These are phyloP conservation scores for Penicillium vulpinum DNA, from an alignment of 2,329 filamentous ascomycete species.

Conservation along the genomic window DNA sequence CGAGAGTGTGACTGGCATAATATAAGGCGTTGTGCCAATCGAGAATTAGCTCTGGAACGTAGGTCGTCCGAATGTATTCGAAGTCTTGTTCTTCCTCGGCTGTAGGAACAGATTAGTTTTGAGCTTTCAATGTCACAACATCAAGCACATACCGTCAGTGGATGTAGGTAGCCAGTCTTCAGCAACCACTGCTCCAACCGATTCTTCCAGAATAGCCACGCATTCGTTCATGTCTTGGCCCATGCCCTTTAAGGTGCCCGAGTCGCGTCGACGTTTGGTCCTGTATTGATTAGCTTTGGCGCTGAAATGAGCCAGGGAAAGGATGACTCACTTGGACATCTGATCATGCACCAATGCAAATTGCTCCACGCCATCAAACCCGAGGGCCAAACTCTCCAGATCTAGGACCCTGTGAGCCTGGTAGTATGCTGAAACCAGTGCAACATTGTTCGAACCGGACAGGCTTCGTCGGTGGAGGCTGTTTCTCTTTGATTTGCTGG, in stretches of 20 bases:
- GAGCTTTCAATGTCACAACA: background rate
- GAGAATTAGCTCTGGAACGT: conserved; percentile 82
- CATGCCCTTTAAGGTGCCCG: conserved; percentile 49
- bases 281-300: conserved; percentile 21
- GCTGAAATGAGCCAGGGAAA: background rate
- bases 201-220: conserved; percentile 56
- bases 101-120: conserved; percentile 26
- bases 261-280: conserved; percentile 36
- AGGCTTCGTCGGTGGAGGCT: conserved; percentile 32
- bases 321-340: conserved; percentile 40
- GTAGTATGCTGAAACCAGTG: conserved; percentile 27
- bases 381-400: conserved; percentile 65
- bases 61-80: conserved; percentile 67
- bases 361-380: conserved; percentile 67
- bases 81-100: conserved; percentile 63
- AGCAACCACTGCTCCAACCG: conserved; percentile 61
- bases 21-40: conserved; percentile 81
- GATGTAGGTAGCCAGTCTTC: conserved; percentile 62
- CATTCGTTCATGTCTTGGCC: conserved; percentile 57
- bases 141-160: conserved; percentile 54
- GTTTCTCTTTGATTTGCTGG: conserved; percentile 32
- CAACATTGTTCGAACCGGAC: conserved; percentile 28
- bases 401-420: conserved; percentile 67
- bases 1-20: conserved; percentile 71
- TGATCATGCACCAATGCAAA: conserved; percentile 58